These are phyloP conservation scores for Eutypella sp. DNA, from an alignment of 2,329 filamentous ascomycete genomes.

Conservation along the genomic window DNA sequence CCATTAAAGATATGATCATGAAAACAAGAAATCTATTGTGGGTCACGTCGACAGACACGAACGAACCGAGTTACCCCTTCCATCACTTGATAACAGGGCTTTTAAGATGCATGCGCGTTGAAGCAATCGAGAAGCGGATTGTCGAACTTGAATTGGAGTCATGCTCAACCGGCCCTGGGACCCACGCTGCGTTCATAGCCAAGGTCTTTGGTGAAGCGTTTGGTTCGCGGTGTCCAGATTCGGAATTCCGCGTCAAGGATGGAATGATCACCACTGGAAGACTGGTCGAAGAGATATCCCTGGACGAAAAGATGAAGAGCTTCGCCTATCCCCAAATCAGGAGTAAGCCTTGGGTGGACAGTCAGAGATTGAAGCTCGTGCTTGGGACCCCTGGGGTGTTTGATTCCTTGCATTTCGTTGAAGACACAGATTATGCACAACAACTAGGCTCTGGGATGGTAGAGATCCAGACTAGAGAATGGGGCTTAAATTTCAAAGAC, in stretches of 20 bases:
- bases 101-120: slow-evolving; percentile 19
- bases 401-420: slow-evolving; percentile 17
- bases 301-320: slow-evolving; percentile 6
- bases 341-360: slow-evolving; percentile 8
- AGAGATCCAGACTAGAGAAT: slow-evolving; percentile 14
- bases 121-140: slow-evolving; percentile 20
- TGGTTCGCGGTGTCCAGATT: slow-evolving; percentile 5
- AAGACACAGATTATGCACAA: slow-evolving; percentile 6
- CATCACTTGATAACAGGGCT: slow-evolving; percentile 20
- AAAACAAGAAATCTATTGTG: slow-evolving; percentile 18
- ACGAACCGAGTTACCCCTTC: slow-evolving; percentile 13
- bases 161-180: neutral
- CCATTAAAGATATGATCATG: slow-evolving; percentile 16
- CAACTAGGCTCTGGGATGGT: slow-evolving; percentile 12
- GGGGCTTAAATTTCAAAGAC: slow-evolving; percentile 13
- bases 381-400: slow-evolving; percentile 15
- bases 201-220: slow-evolving; percentile 14
- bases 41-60: slow-evolving; percentile 13
- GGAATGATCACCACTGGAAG: slow-evolving; percentile 8
- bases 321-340: slow-evolving; percentile 7
- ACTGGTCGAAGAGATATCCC: slow-evolving; percentile 5
- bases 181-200: slow-evolving; percentile 1
- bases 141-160: slow-evolving; percentile 16
- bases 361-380: slow-evolving; percentile 13
- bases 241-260: slow-evolving; percentile 12